Evolutionary conservation across 805 yeast species (phyloP), one percentile per base, ranked within the genome.

Genomic region (Teunomyces aglyptinius): DNA sequence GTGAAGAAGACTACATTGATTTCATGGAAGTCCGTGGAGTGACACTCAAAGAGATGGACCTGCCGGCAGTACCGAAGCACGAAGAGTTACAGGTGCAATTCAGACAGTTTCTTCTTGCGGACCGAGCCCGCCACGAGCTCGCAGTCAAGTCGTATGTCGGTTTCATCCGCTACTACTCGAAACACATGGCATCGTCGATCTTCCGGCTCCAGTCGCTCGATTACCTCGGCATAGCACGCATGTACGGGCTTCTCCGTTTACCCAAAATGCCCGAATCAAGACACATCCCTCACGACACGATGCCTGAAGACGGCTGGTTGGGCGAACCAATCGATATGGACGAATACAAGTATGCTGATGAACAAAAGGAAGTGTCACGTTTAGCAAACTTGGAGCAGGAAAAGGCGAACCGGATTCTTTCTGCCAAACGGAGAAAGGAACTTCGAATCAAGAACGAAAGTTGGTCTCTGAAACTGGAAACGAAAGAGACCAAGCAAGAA

Each of bases 191-290:
- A 0, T 71, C 85, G 4, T 90, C 97, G 0, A 92, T 94, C 13
- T 94, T 94, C 70, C 73, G 98, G 51, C 56, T 88, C 19, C 78
- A 78, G 43, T 66, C 81, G 6, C 66, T 94, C 46, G 95, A 92
- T 61, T 86, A 86, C 55, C 61, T 83, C 20, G 86, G 84, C 0
- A 52, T 86, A 6, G 96, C 94, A 1, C 77, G 73, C 52, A 75
- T 87, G 70, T 90, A 86, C 63, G 96, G 97, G 1, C 65, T 94
- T 2, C 65, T 88, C 36, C 75, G 97, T 54, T 67, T 92, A 48
- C 99, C 99, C 6, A 81, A 83, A 55, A 94, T 95, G 98, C 99
- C 99, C 0, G 99, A 94, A 60, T 77, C 83, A 18, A 71, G 70
- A 45, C 71, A 76, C 54, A 69, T 83, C 2, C 59, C 73, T 26